A percentile compares a stretch with the other conserved stretches of the same genome.
Conservation (phyloP, 352 stramenopile genomes). For the Phytophthora vignae region DNA sequence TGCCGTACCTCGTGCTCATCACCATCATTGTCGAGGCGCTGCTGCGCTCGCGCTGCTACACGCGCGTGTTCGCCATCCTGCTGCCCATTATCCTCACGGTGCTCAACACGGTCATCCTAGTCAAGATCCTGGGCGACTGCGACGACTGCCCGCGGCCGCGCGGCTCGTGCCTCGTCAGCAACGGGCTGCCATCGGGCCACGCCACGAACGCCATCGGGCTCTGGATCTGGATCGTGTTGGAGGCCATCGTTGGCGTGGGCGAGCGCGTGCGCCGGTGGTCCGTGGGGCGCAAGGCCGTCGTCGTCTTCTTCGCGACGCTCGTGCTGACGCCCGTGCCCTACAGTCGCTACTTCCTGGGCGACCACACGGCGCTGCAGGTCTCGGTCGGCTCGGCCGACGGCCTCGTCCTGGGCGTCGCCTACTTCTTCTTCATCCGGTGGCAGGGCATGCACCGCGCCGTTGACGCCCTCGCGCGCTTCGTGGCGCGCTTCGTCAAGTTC, state of each 20-base stretch:
- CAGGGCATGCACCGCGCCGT: conserved; percentile 34
- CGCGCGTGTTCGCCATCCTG: conserved; percentile 47
- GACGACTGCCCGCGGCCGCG: conserved; percentile 45
- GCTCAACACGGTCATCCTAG: conserved; percentile 51
- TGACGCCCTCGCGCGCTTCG: conserved; percentile 24
- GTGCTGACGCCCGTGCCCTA: conserved; percentile 51
- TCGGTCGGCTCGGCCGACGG: conserved; percentile 40
- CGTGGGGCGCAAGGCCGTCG: conserved; percentile 16
- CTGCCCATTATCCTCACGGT: conserved; percentile 48
- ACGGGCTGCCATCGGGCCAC: conserved; percentile 55
- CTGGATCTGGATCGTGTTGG: conserved; percentile 48
- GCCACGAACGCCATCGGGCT: conserved; percentile 57
- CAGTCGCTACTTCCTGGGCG: conserved; percentile 56
- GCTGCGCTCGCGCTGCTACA: conserved; percentile 45
- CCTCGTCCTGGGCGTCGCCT: conserved; percentile 40
- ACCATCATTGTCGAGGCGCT: conserved; percentile 45
- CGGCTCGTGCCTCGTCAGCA: conserved; percentile 50
- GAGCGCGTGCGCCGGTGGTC: conserved; percentile 34
- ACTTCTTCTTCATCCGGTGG: conserved; percentile 53
- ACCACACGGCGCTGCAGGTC: conserved; percentile 54
- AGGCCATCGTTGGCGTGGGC: conserved; percentile 41
- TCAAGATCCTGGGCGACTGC: conserved; percentile 44
- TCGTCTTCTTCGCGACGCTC: conserved; percentile 24
- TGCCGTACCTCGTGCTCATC: conserved; percentile 56
- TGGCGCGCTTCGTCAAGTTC: conserved; percentile 36